These are phyloP conservation scores for Talaromyces rugulosus DNA, from an alignment of 2,329 filamentous ascomycete genomes.

Conservation along the genomic window DNA sequence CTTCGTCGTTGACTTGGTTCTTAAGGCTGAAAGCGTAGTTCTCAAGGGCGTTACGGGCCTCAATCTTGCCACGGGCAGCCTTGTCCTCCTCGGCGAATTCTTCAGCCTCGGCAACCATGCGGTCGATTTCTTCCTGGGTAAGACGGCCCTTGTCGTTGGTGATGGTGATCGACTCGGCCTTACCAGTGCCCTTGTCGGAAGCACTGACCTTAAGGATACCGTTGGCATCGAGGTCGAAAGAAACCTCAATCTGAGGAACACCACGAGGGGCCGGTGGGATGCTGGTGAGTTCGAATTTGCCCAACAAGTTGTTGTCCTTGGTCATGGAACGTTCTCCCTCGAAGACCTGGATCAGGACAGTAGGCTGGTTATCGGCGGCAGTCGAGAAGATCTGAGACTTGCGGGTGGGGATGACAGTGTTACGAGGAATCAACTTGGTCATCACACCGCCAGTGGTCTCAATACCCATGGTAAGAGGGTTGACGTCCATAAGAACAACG, in stretches of 20 bases:
- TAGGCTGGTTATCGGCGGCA: conserved; percentile 92
- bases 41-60: conserved; percentile 93
- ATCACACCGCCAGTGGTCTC: conserved; percentile 97
- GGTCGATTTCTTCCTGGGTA: conserved; percentile 93
- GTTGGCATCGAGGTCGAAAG: conserved; percentile 96
- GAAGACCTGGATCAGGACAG: conserved; percentile 90
- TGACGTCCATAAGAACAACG: conserved; percentile 93
- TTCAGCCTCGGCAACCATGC: conserved; percentile 98
- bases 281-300: conserved; percentile 96
- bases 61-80: conserved; percentile 93
- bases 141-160: conserved; percentile 99
- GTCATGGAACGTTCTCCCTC: conserved; percentile 93
- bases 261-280: conserved; percentile 94
- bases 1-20: conserved; percentile 97
- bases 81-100: conserved; percentile 99
- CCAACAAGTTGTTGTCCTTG: conserved; percentile 94
- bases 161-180: conserved; percentile 96
- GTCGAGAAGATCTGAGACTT: conserved; percentile 99
- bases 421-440: conserved; percentile 93
- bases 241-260: conserved; percentile 96
- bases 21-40: conserved; percentile 99
- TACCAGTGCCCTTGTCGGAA: conserved; percentile 96
- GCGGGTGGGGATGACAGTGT: conserved; percentile 90
- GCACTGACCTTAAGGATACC: conserved; percentile 96
- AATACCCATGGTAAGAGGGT: conserved; percentile 92